Conservation (phyloP, 805 yeast species). For the Candida pini region DNA sequence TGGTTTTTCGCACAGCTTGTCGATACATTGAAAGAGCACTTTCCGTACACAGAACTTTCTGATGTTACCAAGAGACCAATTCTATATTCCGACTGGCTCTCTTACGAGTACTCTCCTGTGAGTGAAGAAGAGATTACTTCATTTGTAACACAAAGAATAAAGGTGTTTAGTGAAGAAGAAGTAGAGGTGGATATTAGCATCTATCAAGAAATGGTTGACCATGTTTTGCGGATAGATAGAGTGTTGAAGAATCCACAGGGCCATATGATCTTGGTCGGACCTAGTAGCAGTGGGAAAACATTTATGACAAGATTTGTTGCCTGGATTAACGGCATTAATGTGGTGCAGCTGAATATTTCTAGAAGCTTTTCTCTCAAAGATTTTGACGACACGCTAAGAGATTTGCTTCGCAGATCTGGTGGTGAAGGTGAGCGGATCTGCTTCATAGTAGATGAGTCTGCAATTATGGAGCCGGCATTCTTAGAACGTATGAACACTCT, state of each 20-base stretch:
- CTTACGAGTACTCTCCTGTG: constrained; percentile 56
- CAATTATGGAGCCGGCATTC: constrained; percentile 69
- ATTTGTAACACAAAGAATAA: constrained; percentile 60
- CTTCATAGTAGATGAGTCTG: constrained; percentile 75
- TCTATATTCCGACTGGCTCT: constrained; percentile 70
- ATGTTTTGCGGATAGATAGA: constrained; percentile 73
- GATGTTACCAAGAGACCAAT: constrained; percentile 44
- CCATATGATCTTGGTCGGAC: constrained; percentile 80
- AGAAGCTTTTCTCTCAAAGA: constrained; percentile 50
- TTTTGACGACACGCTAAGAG: constrained; percentile 62
- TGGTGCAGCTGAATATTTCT: constrained; percentile 53
- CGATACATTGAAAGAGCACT: constrained; percentile 31
- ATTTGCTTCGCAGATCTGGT: constrained; percentile 44
- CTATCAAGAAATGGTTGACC: constrained; percentile 67
- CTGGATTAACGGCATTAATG: constrained; percentile 79
- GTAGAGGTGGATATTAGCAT: constrained; percentile 53
- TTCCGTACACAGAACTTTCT: constrained; percentile 40
- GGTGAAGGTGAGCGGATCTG: constrained; percentile 58
- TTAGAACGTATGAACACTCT: constrained; percentile 88
- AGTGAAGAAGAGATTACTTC: constrained; percentile 37
- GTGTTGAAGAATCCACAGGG: constrained; percentile 84
- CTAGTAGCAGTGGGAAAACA: constrained; percentile 76
- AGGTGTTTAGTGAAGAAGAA: constrained; percentile 76
- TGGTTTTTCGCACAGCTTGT: constrained; percentile 42
- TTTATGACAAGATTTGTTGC: constrained; percentile 76